Conservation (phyloP, 2,329 filamentous ascomycete genomes). For the Xylariaceae sp. region DNA sequence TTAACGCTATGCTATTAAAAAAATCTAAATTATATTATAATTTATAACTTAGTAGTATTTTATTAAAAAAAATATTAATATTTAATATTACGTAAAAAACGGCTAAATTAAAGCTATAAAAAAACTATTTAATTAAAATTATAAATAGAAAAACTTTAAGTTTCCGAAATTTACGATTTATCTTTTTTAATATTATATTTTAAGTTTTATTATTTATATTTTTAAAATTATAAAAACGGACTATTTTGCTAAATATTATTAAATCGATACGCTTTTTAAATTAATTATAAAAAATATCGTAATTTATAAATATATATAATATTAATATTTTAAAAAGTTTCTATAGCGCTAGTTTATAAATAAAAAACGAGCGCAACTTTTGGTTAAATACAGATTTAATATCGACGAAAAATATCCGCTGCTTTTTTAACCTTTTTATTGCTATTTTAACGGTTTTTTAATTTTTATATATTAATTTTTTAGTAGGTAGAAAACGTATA, state of each 20-base stretch:
- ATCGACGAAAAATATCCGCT: not conserved
- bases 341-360: not conserved
- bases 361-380: not conserved
- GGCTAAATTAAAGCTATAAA: not conserved
- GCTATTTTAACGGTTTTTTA: not conserved
- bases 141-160: not conserved
- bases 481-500: not conserved
- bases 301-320: not conserved
- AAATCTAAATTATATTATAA: too few relatives aligned
- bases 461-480: not conserved
- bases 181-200: not conserved
- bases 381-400: not conserved
- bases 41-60: too few relatives aligned
- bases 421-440: not conserved
- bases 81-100: not conserved
- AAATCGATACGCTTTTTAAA: too few relatives aligned
- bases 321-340: not conserved
- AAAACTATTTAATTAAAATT: not conserved
- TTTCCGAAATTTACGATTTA: not conserved
- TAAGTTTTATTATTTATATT: not conserved
- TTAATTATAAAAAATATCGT: too few relatives aligned
- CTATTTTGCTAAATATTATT: too few relatives aligned
- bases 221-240: not conserved
- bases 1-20: too few relatives aligned
- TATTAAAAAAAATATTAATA: too few relatives aligned